These are phyloP conservation scores for Clitopilus passeckerianus DNA, from an alignment of 768 basidiomycete genomes.

Conservation along the genomic window DNA sequence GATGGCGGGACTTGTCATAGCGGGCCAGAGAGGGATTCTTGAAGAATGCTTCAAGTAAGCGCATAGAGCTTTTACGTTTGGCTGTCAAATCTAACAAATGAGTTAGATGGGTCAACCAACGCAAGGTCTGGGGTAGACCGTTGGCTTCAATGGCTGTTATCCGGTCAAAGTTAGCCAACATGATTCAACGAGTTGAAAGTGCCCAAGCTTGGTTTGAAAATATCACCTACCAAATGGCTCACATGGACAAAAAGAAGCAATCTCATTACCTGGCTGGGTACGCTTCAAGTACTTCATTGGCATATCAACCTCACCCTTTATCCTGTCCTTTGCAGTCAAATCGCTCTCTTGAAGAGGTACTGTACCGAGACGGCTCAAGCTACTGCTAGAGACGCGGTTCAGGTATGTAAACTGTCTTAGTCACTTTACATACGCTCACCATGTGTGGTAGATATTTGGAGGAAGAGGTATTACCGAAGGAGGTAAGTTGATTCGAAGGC, in stretches of 20 bases:
- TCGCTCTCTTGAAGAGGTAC: constrained; percentile 78
- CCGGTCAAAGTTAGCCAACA: constrained; percentile 68
- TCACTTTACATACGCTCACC: constrained; percentile 16
- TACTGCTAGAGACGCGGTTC: constrained; percentile 71
- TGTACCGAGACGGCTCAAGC: constrained; percentile 73
- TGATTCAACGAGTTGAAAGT: constrained; percentile 79
- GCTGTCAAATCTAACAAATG: neutral
- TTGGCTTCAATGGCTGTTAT: constrained; percentile 68
- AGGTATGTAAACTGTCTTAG: constrained; percentile 15
- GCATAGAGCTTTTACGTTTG: constrained; percentile 6
- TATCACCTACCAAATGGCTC: constrained; percentile 82
- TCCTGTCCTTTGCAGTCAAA: constrained; percentile 39
- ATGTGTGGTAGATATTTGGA: constrained; percentile 65
- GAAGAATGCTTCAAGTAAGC: constrained; percentile 70
- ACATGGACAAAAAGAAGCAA: constrained; percentile 81
- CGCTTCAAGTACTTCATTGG: constrained; percentile 6
- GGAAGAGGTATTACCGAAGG: constrained; percentile 80
- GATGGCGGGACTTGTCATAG: constrained; percentile 27
- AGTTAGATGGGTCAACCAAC: constrained; percentile 66
- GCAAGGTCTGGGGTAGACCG: constrained; percentile 76
- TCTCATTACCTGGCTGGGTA: constrained; percentile 71
- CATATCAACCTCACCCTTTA: neutral
- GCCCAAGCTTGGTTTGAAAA: constrained; percentile 86
- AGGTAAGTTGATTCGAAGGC: constrained; percentile 42
- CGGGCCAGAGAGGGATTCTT: constrained; percentile 55